Base-by-base conservation (phyloP, 768 basidiomycete species). In the Lactarius psammicola region DNA sequence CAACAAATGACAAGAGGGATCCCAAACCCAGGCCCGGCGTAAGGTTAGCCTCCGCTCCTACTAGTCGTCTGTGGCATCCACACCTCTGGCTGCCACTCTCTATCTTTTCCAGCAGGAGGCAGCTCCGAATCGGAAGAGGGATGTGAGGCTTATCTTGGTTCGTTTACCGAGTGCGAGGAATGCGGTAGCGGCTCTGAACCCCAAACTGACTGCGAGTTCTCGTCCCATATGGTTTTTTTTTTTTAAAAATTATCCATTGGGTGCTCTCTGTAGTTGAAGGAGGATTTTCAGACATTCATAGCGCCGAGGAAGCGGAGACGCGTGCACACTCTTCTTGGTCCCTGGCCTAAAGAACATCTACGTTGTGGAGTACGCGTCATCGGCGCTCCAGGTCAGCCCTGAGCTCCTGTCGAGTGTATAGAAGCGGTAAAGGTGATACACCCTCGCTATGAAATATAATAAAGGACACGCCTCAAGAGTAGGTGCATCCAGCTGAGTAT, bases 261-360 rank as follows among this genome's bases (percentile, higher is more conserved):
- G 55, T 42, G 11, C 18, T 33, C 26, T 65, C 30, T 34, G 53
- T 15, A 3, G 44, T 59, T 51, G 44, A 36, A 23, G 44, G 30
- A 26, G 40, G 34, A 31, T 31, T 26, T 60, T 55, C 42, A 11
- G 33, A 4, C 1, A n/a, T 46, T 11, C 10, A 4, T 28, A 51
- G 10, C 10, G 49, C 20, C 2, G 55, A 13, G 34, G 38, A 26
- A 34, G 49, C 56, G n/a, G 61, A 34, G 5, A 62, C 49, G 3
- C 49, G 49, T 4, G 54, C 51, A 6, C 26, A 64, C 44, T 70
- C 69, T 56, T 69, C 68, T 36, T 58, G 64, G 56, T 66, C 69
- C 23, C 56, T 65, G 53, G 69, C 64, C 38, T 63, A 38, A 53
- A 70, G 57, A 4, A 66, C n/a, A 9, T 68, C 59, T 3, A 62